phyloP scores from a whole-genome alignment of 1,139 yeast species.

The Nakaseomyces nivariensis region DNA sequence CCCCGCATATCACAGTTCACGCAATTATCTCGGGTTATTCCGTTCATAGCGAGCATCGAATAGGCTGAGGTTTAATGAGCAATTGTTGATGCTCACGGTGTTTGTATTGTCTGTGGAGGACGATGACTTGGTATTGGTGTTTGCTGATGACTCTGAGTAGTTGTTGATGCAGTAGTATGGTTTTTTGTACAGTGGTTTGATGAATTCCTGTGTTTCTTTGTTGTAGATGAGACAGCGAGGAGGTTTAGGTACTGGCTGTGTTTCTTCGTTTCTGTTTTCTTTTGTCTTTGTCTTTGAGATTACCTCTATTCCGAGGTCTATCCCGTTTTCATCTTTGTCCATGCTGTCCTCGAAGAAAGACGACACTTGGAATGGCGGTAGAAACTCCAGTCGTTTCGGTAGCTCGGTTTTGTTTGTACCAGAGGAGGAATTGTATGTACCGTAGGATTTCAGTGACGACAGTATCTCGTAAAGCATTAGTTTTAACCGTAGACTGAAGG shows the following conservation, averaged over 20 bases:
- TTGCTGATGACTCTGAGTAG: slow-evolving; percentile 13
- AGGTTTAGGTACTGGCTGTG: background rate
- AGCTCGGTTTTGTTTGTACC: slow-evolving; percentile 6
- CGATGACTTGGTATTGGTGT: background rate
- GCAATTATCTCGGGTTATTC: slow-evolving; percentile 42
- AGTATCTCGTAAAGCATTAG: slow-evolving; percentile 56
- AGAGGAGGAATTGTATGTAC: slow-evolving; percentile 13
- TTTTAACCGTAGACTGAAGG: slow-evolving; percentile 40
- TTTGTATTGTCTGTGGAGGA: background rate
- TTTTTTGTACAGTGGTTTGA: slow-evolving; percentile 13
- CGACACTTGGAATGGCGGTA: slow-evolving; percentile 29
- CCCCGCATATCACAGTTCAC: background rate
- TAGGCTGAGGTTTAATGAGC: slow-evolving; percentile 45
- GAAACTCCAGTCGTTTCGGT: slow-evolving; percentile 16
- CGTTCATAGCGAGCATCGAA: slow-evolving; percentile 67
- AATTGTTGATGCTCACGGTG: slow-evolving; percentile 18
- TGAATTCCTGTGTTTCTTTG: slow-evolving; percentile 13
- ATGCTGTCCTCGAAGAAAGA: slow-evolving; percentile 16
- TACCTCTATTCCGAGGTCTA: slow-evolving; percentile 9
- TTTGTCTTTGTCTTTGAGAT: too few species aligned
- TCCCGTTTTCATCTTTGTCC: background rate
- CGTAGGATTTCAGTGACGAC: slow-evolving; percentile 40
- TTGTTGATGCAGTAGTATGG: slow-evolving; percentile 23
- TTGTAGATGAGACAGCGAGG: slow-evolving; percentile 19
- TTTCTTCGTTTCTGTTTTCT: too few species aligned